Conservation (phyloP, 805 yeast species). For the Kregervanrija pseudodelftensis region DNA sequence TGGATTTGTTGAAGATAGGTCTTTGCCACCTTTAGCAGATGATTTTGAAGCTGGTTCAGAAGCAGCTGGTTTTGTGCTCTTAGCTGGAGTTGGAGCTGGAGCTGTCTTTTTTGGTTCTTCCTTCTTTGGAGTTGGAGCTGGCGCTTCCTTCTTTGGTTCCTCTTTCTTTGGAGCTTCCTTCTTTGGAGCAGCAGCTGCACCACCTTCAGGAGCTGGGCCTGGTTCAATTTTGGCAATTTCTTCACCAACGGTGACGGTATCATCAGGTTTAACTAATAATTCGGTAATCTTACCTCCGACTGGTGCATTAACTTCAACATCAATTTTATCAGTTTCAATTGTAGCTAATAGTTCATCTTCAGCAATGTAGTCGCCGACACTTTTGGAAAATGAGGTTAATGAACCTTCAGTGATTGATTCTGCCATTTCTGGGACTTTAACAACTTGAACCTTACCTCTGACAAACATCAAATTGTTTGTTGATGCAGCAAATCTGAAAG, state of each 20-base stretch:
- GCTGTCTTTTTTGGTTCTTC: conserved; percentile 13
- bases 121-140: conserved; percentile 24
- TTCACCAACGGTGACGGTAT: conserved; percentile 94
- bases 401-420: conserved; percentile 98
- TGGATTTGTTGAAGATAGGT: conserved; percentile 17
- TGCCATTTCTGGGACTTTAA: conserved; percentile 97
- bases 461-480: conserved; percentile 7
- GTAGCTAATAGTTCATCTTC: conserved; percentile 91
- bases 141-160: conserved; percentile 25
- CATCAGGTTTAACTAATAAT: conserved; percentile 75
- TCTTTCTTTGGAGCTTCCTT: conserved; percentile 14
- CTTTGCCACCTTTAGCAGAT: conserved; percentile 2
- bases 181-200: conserved; percentile 34
- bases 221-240: conserved; percentile 83
- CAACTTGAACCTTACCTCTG: conserved; percentile 36
- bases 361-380: conserved; percentile 82
- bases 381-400: conserved; percentile 55
- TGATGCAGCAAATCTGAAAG: conserved; percentile 9
- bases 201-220: conserved; percentile 60
- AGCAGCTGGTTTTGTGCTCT: conserved; percentile 20
- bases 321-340: conserved; percentile 97
- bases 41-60: conserved; percentile 20
- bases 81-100: conserved; percentile 25
- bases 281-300: conserved; percentile 84
- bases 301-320: conserved; percentile 94